These are phyloP conservation scores for Waltergamsia citrina DNA, from an alignment of 2,329 filamentous ascomycete genomes.

Conservation along the genomic window DNA sequence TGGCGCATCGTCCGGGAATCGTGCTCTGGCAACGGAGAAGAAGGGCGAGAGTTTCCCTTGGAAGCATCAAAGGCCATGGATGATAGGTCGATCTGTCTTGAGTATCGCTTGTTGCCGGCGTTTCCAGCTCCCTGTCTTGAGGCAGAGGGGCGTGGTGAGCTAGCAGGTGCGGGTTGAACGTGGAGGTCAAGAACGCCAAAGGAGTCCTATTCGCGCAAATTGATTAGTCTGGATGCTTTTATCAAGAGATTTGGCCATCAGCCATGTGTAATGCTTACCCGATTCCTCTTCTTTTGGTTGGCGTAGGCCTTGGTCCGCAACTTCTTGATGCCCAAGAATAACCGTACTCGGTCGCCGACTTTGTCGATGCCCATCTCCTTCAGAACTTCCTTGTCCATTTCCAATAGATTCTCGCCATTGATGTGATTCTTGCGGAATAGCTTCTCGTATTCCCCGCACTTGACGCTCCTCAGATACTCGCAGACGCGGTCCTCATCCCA, in stretches of 20 bases:
- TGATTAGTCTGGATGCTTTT: neutral
- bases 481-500: conserved; percentile 91
- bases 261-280: conserved; percentile 44
- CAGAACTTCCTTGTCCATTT: conserved; percentile 92
- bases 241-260: neutral
- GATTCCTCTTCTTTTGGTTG: conserved; percentile 74
- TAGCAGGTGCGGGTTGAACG: conserved; percentile 26
- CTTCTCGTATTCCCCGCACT: conserved; percentile 88
- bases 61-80: conserved; percentile 28
- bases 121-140: conserved; percentile 38
- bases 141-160: conserved; percentile 46
- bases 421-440: conserved; percentile 90
- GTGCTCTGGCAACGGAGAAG: conserved; percentile 25
- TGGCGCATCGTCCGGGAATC: conserved; percentile 43
- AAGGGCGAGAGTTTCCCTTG: conserved; percentile 21
- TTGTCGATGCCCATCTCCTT: conserved; percentile 99
- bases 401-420: conserved; percentile 91
- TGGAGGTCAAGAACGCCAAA: conserved; percentile 68
- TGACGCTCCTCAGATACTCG: conserved; percentile 84
- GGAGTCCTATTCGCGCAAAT: conserved; percentile 53
- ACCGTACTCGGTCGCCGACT: conserved; percentile 87
- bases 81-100: conserved; percentile 45
- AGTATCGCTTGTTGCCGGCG: conserved; percentile 55
- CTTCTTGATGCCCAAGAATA: conserved; percentile 80
- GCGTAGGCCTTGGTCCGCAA: conserved; percentile 67